Conservation (phyloP, 2,329 filamentous ascomycete genomes). For the Monilinia aucupariae region DNA sequence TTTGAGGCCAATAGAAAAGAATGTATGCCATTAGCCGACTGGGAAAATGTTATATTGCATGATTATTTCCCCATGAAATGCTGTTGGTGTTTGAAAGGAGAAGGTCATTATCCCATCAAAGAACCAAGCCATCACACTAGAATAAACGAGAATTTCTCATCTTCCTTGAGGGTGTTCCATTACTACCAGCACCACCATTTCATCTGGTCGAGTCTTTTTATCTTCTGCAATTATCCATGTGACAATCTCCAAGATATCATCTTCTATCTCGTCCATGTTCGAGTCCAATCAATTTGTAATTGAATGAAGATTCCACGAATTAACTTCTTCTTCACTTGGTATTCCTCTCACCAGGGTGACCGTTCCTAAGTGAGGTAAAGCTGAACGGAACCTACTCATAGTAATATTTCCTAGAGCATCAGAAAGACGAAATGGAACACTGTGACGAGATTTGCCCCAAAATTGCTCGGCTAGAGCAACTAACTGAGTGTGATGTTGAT, state of each 20-base stretch:
- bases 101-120: background rate
- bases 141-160: background rate
- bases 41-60: background rate
- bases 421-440: conserved; percentile 9
- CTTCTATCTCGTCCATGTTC: background rate
- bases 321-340: conserved; percentile 12
- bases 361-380: conserved; percentile 2
- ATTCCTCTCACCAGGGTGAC: conserved; percentile 8
- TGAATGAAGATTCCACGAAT: conserved; percentile 9
- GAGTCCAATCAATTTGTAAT: conserved; percentile 5
- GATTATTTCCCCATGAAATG: no score
- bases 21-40: background rate
- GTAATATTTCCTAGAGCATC: conserved; percentile 1
- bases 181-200: background rate
- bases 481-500: conserved; percentile 15
- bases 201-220: background rate
- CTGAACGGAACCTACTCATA: background rate
- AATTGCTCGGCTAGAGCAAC: conserved; percentile 8
- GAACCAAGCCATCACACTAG: background rate
- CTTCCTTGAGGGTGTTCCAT: conserved; percentile 10
- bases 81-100: background rate
- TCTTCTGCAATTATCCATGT: conserved; percentile 3
- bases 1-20: background rate
- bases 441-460: background rate
- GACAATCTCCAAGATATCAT: conserved; percentile 1